phyloP scores from a whole-genome alignment of 73 alveolate species.

The Diophrys sp. region DNA sequence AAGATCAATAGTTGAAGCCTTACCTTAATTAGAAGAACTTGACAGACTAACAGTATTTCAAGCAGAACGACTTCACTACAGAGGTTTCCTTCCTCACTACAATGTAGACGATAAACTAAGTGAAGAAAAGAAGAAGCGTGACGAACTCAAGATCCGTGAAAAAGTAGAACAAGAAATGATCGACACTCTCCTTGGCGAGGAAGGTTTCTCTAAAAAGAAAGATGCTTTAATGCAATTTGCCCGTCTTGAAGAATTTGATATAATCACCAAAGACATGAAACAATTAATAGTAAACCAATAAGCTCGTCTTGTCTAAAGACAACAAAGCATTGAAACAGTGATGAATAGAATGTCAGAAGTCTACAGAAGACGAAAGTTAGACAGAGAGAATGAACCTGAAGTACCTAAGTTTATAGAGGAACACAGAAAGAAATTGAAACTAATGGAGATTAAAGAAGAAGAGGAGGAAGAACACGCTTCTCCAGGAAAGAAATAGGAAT shows the following conservation, averaged over 20 bases:
- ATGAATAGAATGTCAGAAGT: neutral
- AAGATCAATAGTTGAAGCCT: conserved; percentile 12
- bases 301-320: neutral
- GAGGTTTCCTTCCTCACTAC: conserved; percentile 21
- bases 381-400: conserved; percentile 1
- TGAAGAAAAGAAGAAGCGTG: neutral
- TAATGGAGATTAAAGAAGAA: conserved; percentile 15
- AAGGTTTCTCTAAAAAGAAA: neutral
- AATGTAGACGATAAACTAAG: neutral
- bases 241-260: neutral
- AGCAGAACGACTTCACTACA: conserved; percentile 42
- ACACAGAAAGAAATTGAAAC: neutral
- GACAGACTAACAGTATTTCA: conserved; percentile 28
- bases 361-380: neutral
- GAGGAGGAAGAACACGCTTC: neutral
- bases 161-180: neutral
- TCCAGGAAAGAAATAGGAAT: neutral
- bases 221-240: neutral
- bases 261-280: conserved; percentile 6
- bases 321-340: neutral
- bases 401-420: conserved; percentile 3
- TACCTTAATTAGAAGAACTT: conserved; percentile 33
- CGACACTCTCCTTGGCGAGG: neutral
- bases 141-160: neutral
- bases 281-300: neutral